Conservation (phyloP, 352 stramenopile genomes). For the Phytophthora crassamura region DNA sequence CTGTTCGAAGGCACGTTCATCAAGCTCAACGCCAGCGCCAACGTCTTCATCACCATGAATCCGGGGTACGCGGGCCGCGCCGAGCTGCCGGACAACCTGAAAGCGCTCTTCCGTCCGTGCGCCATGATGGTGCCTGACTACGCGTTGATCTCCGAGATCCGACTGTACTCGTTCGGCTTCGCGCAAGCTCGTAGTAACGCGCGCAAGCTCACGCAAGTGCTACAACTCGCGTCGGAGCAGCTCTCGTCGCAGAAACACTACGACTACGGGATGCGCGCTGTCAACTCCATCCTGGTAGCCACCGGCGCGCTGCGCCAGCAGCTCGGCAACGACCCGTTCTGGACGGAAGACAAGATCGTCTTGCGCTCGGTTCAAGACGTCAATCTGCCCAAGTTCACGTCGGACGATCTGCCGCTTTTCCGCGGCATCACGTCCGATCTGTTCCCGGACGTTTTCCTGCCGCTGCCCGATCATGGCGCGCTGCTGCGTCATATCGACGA, state of each 20-base stretch:
- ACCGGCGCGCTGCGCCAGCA: constrained; percentile 92
- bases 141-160: constrained; percentile 94
- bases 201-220: constrained; percentile 93
- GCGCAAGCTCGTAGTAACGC: constrained; percentile 88
- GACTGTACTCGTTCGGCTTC: constrained; percentile 94
- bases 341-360: constrained; percentile 93
- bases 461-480: constrained; percentile 84
- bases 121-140: constrained; percentile 98
- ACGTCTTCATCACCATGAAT: constrained; percentile 97
- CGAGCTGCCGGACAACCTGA: constrained; percentile 95
- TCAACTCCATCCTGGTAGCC: constrained; percentile 95
- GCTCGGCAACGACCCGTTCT: constrained; percentile 88
- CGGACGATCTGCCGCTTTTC: constrained; percentile 94
- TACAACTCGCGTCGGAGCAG: constrained; percentile 94
- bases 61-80: constrained; percentile 95
- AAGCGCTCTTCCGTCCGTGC: constrained; percentile 93
- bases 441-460: constrained; percentile 90
- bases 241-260: constrained; percentile 95
- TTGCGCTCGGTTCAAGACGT: constrained; percentile 94
- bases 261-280: constrained; percentile 96
- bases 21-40: constrained; percentile 92
- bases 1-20: constrained; percentile 95
- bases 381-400: constrained; percentile 95
- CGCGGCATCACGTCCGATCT: constrained; percentile 94
- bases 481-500: constrained; percentile 87